Percentiles rank a stretch among this genome's conserved stretches.
Conservation (phyloP, 148 eudicot species). For the Talinum fruticosum region DNA sequence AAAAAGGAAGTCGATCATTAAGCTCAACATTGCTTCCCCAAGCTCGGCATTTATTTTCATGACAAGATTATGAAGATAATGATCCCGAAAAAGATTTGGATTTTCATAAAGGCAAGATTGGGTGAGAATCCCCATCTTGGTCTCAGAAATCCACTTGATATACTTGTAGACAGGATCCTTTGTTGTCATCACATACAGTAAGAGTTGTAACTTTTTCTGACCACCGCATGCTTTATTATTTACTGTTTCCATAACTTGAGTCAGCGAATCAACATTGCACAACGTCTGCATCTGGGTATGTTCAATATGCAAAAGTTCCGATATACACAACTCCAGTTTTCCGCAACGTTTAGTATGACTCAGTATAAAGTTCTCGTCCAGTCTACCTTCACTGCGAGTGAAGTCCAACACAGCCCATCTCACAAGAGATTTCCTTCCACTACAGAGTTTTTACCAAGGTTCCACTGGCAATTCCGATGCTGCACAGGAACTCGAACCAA, state of each 20-base stretch:
- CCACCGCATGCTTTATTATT: constrained; percentile 15
- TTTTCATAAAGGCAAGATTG: constrained; percentile 72
- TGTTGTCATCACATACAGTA: constrained; percentile 55
- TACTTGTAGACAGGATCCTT: constrained; percentile 46
- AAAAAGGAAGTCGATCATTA: constrained; percentile 34
- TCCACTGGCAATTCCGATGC: constrained; percentile 53
- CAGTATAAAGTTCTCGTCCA: constrained; percentile 25
- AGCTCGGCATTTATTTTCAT: constrained; percentile 88
- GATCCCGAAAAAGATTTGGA: constrained; percentile 63
- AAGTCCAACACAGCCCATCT: constrained; percentile 74
- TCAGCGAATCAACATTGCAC: constrained; percentile 21
- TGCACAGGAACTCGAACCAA: constrained; percentile 26
- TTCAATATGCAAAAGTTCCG: constrained; percentile 26
- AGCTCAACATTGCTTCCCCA: constrained; percentile 70
- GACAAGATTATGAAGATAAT: constrained; percentile 80
- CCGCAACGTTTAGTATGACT: constrained; percentile 41
- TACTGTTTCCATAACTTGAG: constrained; percentile 29
- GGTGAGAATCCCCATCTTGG: constrained; percentile 72
- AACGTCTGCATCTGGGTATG: constrained; percentile 27
- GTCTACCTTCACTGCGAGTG: constrained; percentile 14
- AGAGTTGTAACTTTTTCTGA: constrained; percentile 40
- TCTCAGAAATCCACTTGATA: constrained; percentile 70
- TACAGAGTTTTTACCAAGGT: constrained; percentile 44
- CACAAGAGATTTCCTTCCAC: constrained; percentile 41
- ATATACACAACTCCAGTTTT: constrained; percentile 39